phyloP scores from a whole-genome alignment of 2,329 filamentous ascomycete species.

The Botrytis fragariae region DNA sequence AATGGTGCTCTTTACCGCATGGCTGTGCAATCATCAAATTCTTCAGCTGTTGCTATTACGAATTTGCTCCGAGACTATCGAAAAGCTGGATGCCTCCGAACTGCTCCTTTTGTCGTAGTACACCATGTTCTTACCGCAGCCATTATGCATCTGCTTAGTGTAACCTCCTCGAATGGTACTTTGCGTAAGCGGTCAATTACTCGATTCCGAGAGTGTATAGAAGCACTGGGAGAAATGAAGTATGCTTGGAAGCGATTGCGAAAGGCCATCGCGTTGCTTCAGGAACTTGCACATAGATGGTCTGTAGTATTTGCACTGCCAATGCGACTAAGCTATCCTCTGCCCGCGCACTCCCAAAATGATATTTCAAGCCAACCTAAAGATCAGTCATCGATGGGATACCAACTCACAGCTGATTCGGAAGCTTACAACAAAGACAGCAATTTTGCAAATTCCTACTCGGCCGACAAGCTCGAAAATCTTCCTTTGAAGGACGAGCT shows the following conservation, averaged over 20 bases:
- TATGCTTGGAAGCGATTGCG: constrained; percentile 3
- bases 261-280: not conserved
- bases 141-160: constrained; percentile 6
- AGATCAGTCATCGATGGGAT: not conserved
- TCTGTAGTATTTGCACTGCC: not conserved
- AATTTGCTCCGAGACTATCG: not conserved
- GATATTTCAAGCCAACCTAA: not conserved
- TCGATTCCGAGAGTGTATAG: not conserved
- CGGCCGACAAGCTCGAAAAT: not conserved
- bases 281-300: constrained; percentile 4
- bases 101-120: not conserved
- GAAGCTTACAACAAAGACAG: not conserved
- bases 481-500: not conserved
- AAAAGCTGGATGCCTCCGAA: not conserved
- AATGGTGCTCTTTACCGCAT: not conserved
- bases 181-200: not conserved
- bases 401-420: not conserved
- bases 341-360: not conserved
- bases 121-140: constrained; percentile 3
- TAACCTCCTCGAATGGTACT: not conserved
- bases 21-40: constrained; percentile 1
- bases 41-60: not conserved
- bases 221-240: not conserved
- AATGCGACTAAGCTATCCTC: constrained; percentile 5
- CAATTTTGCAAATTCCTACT: not conserved